A percentile compares a stretch with the other conserved stretches of the same genome.
Evolutionary conservation across 257 asterid genomes (phyloP).

Genomic region (Solanum lycopersicoides): DNA sequence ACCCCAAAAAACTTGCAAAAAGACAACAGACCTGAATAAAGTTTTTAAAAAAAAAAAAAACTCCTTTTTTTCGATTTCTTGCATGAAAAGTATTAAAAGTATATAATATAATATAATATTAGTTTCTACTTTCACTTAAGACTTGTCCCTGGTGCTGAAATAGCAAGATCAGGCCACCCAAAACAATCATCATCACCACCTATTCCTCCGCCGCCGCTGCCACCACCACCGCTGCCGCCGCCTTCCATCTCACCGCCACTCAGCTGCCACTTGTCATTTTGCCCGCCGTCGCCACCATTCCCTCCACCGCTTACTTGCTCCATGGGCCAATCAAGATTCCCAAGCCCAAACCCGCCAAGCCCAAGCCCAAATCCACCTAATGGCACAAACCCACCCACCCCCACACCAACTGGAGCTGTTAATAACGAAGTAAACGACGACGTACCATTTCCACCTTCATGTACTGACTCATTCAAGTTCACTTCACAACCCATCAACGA

Average conservation of each 20-base stretch:
- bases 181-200: constrained; percentile 21
- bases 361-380: constrained; percentile 24
- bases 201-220: background rate
- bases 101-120: background rate
- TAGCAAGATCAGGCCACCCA: constrained; percentile 55
- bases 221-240: background rate
- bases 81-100: background rate
- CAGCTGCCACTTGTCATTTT: constrained; percentile 37
- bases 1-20: constrained; percentile 1
- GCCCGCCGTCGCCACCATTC: background rate
- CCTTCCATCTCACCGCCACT: constrained; percentile 18
- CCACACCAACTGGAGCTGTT: background rate
- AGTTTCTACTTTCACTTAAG: constrained; percentile 12
- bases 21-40: background rate
- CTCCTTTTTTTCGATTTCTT: background rate
- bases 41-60: background rate
- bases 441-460: constrained; percentile 6
- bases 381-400: constrained; percentile 12
- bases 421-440: constrained; percentile 17
- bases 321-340: constrained; percentile 31
- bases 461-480: constrained; percentile 32
- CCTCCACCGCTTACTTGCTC: constrained; percentile 7
- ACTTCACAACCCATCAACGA: constrained; percentile 15
- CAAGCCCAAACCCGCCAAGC: constrained; percentile 26
- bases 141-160: constrained; percentile 41